Conservation (phyloP, 2,329 filamentous ascomycete genomes). For the Aspergillus sp. region DNA sequence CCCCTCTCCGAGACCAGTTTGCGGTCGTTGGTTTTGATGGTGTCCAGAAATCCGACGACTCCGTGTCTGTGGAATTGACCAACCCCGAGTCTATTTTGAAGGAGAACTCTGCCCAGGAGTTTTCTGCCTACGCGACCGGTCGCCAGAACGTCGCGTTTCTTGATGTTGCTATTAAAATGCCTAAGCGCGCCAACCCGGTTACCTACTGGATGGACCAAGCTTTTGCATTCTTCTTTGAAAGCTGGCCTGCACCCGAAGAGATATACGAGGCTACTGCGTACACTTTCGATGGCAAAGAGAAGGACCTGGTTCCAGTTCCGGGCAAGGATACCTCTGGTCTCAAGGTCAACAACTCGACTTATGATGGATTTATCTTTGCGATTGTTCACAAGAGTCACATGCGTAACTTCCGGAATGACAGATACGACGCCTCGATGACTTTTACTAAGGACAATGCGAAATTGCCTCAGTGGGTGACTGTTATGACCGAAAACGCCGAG, state of each 20-base stretch:
- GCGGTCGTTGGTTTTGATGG: constrained; percentile 78
- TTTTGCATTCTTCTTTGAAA: constrained; percentile 78
- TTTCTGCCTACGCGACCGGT: constrained; percentile 81
- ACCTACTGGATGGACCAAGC: constrained; percentile 64
- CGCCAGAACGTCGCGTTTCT: constrained; percentile 90
- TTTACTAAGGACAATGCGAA: constrained; percentile 90
- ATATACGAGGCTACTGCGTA: constrained; percentile 75
- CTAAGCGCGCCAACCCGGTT: constrained; percentile 84
- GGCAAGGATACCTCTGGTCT: constrained; percentile 61
- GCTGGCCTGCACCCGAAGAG: constrained; percentile 68
- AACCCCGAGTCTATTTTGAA: constrained; percentile 66
- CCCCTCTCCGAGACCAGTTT: constrained; percentile 76
- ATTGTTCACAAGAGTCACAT: constrained; percentile 94
- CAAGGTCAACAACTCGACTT: constrained; percentile 58
- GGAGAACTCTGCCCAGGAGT: constrained; percentile 87
- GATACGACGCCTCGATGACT: constrained; percentile 92
- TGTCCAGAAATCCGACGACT: constrained; percentile 48
- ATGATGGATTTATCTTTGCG: constrained; percentile 91
- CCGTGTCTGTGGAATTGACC: constrained; percentile 41
- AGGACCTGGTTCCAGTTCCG: constrained; percentile 66
- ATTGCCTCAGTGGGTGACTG: constrained; percentile 82
- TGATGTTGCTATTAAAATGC: constrained; percentile 77
- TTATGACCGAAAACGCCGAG: constrained; percentile 97
- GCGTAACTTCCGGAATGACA: constrained; percentile 84
- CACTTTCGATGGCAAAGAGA: constrained; percentile 90